phyloP scores from a whole-genome alignment of 441 rosid species.

The Erodium moschatum region DNA sequence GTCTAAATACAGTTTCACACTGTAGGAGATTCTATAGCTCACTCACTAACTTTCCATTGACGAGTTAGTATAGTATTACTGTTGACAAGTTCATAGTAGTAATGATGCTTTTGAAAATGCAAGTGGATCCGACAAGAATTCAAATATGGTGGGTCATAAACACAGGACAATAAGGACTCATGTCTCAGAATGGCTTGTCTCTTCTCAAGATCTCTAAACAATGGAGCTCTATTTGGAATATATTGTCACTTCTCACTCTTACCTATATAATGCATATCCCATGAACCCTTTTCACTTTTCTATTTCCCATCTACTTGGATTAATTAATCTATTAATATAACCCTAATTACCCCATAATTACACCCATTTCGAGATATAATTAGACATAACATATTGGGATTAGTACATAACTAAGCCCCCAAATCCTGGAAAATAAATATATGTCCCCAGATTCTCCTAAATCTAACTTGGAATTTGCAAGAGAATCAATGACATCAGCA shows the following conservation, averaged over 20 bases:
- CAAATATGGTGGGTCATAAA: not conserved
- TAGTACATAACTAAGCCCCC: not conserved
- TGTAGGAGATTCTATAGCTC: too few species aligned
- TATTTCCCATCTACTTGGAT: not conserved
- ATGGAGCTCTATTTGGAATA: not conserved
- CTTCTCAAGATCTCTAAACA: too few species aligned
- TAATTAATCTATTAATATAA: not conserved
- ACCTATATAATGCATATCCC: not conserved
- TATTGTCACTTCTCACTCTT: not conserved
- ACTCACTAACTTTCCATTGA: too few species aligned
- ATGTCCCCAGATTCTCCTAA: not conserved
- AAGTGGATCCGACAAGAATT: not conserved
- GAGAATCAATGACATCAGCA: conserved; percentile 3
- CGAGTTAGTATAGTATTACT: too few species aligned
- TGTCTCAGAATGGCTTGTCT: not conserved
- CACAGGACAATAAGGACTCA: not conserved
- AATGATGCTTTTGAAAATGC: not conserved
- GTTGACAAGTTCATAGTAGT: too few species aligned
- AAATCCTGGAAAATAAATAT: not conserved
- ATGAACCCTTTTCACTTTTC: not conserved
- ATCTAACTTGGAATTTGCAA: not conserved
- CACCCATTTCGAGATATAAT: not conserved
- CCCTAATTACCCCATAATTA: not conserved
- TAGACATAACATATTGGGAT: not conserved
- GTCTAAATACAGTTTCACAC: too few species aligned